A percentile compares a stretch with the other conserved stretches of the same genome.
Evolutionary conservation across 768 basidiomycete genomes (phyloP).

Genomic region (Termitomyces sp.): DNA sequence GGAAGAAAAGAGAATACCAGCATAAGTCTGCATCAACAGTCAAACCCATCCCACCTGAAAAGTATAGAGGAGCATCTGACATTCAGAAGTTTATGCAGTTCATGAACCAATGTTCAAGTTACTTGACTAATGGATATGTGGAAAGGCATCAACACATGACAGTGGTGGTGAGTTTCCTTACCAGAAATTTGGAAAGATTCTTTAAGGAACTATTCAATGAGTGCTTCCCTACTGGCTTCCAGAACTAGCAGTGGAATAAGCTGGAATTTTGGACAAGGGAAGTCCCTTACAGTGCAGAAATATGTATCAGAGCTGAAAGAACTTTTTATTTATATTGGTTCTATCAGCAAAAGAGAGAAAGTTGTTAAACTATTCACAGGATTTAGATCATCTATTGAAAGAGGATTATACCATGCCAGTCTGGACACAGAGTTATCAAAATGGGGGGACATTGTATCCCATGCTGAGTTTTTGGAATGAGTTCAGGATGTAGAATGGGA

Average conservation of each 20-base stretch:
- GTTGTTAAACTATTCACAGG: neutral
- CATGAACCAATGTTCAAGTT: constrained; percentile 10
- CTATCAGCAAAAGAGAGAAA: neutral
- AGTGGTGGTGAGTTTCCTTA: neutral
- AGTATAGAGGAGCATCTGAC: constrained; percentile 11
- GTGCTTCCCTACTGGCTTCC: neutral
- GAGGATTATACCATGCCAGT: constrained; percentile 12
- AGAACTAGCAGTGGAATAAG: neutral
- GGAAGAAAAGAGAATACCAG: no score
- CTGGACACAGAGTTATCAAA: no score
- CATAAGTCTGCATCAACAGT: no score
- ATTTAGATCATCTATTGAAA: neutral
- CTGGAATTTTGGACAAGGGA: constrained; percentile 18
- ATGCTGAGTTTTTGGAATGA: no score
- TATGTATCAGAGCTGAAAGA: neutral
- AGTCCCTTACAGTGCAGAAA: neutral
- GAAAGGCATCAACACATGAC: neutral
- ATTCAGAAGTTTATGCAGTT: constrained; percentile 9
- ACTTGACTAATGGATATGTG: constrained; percentile 5
- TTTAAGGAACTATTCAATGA: neutral
- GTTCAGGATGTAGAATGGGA: no score
- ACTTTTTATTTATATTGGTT: neutral
- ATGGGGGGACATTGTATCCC: no score
- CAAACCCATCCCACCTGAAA: neutral
- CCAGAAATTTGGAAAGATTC: neutral